Base-by-base conservation (phyloP, 148 eudicot species). In the Camellia granthamiana region DNA sequence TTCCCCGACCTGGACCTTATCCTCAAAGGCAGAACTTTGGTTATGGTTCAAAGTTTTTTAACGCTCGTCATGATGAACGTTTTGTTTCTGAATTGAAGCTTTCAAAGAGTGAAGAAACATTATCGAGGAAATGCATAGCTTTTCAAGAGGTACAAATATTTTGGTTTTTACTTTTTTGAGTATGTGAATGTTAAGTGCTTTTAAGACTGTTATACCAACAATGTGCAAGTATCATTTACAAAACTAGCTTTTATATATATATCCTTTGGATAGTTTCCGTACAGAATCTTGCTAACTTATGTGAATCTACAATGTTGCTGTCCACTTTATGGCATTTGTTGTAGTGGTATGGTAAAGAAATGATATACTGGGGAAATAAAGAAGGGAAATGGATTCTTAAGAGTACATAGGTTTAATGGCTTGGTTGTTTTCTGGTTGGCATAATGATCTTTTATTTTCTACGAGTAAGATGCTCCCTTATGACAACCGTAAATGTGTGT, bases 21-120 rank as follows among this genome's bases (percentile, higher is more conserved):
- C 91, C 93, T 73, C 94, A 89, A 54, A 87, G 97, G 70, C 92
- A 85, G 63, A 88, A 89, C 75, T 90, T 55, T 83, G 91, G 92
- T 59, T 92, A 85, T 75, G 87, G 87, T 46, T 71, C 83, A 16
- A 87, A 85, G 84, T 85, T 81, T 79, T 76, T 78, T 72, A 87
- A 85, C 84, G 88, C 72, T 63, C 95, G 90, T 63, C 87, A 85
- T 23, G 99, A 97, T 88, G 99, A 97, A 78, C 98, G 99, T 9
- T 91, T 97, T 86, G 99, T 97, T 77, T 93, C 99, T 77, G 99
- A 96, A 83, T 77, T 91, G 63, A 92, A 91, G 91, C 89, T 96
- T 81, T 81, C 90, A 16, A 96, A 90, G 84, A 93, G 99, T 79
- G 99, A 96, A 85, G 99, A 96, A 87, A 93, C 99, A 19, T 69